Conservation (phyloP, 768 basidiomycete species). For the Naganishia randhawae region DNA sequence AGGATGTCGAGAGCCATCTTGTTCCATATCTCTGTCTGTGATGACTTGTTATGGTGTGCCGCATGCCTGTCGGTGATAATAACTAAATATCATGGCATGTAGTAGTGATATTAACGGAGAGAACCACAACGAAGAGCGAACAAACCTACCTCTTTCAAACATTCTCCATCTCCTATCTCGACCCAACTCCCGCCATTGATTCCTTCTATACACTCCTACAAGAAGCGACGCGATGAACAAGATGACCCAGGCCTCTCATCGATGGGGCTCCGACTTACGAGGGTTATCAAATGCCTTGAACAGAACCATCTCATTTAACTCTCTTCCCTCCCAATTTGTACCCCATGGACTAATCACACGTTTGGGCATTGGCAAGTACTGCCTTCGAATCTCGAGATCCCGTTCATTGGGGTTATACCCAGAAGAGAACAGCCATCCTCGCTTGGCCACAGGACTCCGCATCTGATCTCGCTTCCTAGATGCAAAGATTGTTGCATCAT, state of each 20-base stretch:
- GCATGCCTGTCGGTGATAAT: slow-evolving; percentile 34
- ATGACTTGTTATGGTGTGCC: slow-evolving; percentile 31
- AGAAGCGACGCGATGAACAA: neutral
- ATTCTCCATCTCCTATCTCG: slow-evolving; percentile 30
- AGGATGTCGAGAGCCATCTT: slow-evolving; percentile 36
- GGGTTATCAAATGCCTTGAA: slow-evolving; percentile 28
- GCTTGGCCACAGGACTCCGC: neutral
- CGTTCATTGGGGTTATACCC: neutral
- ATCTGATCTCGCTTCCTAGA: neutral
- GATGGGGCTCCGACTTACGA: slow-evolving; percentile 23
- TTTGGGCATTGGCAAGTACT: slow-evolving; percentile 6
- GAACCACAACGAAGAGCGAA: too few species aligned
- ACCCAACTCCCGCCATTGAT: slow-evolving; percentile 27
- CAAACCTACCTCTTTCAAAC: slow-evolving; percentile 31
- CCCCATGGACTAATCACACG: slow-evolving; percentile 44
- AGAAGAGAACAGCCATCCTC: slow-evolving; percentile 6
- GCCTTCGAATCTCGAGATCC: slow-evolving; percentile 13
- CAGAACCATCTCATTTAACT: slow-evolving; percentile 33
- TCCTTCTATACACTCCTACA: slow-evolving; percentile 23
- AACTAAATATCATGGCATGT: neutral
- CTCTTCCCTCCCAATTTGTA: slow-evolving; percentile 34
- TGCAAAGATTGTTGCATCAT: neutral
- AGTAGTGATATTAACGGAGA: neutral
- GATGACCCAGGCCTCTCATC: neutral
- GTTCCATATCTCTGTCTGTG: slow-evolving; percentile 26